A percentile compares a stretch with the other conserved stretches of the same genome.
phyloP scores from a whole-genome alignment of 306 rosid genomes.

The Arachis hypogaea region DNA sequence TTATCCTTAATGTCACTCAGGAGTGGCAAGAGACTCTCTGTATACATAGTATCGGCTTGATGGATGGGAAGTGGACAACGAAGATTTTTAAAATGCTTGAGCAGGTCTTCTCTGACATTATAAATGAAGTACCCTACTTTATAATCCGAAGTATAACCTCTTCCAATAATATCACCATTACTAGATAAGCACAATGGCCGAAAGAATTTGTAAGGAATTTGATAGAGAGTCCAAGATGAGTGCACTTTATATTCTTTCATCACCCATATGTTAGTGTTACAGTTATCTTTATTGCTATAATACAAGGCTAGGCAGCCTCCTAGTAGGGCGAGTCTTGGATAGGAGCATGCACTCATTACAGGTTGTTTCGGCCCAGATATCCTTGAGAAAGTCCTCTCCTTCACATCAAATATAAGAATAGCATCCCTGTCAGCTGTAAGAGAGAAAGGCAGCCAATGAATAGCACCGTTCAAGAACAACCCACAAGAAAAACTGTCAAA shows the following conservation, averaged over 20 bases:
- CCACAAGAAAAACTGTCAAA: not conserved
- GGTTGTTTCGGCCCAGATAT: not conserved
- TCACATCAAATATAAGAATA: not conserved
- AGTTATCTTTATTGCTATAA: accelerated
- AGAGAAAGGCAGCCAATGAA: not conserved
- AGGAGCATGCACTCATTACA: not conserved
- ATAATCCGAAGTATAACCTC: no score
- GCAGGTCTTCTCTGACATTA: not conserved
- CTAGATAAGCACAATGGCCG: not conserved
- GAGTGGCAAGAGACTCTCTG: not conserved
- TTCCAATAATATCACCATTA: not conserved
- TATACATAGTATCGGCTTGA: no score
- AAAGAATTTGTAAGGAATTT: not conserved
- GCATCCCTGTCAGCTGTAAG: no score
- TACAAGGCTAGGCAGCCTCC: not conserved
- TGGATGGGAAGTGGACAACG: not conserved
- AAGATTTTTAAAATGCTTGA: not conserved
- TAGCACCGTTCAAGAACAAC: not conserved
- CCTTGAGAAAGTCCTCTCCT: not conserved
- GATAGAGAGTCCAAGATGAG: not conserved
- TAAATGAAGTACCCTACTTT: not conserved
- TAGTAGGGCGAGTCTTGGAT: not conserved
- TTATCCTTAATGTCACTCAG: not conserved
- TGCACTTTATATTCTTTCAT: not conserved
- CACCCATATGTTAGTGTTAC: not conserved